A percentile compares a stretch with the other conserved stretches of the same genome.
Conservation (phyloP, 495 filamentous ascomycete species). For the Tuber borchii region DNA sequence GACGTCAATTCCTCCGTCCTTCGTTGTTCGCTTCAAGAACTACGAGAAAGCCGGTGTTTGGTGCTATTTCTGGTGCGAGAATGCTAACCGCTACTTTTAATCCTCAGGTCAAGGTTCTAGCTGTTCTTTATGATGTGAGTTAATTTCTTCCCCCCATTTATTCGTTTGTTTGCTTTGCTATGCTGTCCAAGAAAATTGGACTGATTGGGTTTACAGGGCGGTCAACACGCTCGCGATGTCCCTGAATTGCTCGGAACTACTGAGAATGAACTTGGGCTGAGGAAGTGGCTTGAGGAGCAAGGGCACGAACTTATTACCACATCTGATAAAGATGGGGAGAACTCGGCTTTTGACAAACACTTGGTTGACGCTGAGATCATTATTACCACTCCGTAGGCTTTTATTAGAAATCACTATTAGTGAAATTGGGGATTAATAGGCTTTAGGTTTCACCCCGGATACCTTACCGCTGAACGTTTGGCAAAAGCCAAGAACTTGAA, state of each 20-base stretch:
- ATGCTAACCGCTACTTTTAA: conserved; percentile 45
- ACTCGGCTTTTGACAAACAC: conserved; percentile 90
- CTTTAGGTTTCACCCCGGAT: conserved; percentile 90
- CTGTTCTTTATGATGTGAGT: conserved; percentile 71
- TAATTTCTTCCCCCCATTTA: not conserved
- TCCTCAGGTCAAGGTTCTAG: conserved; percentile 65
- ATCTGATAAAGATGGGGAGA: conserved; percentile 90
- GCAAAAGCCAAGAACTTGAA: conserved; percentile 98
- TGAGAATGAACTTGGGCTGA: conserved; percentile 93
- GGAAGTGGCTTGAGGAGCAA: conserved; percentile 92
- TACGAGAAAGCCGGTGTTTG: conserved; percentile 40
- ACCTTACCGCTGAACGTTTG: conserved; percentile 92
- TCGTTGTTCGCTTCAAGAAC: conserved; percentile 48
- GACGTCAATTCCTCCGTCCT: conserved; percentile 48
- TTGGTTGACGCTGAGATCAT: conserved; percentile 95
- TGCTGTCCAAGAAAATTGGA: conserved; percentile 1
- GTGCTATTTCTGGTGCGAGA: conserved; percentile 45
- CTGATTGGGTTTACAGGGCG: conserved; percentile 49
- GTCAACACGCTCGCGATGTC: conserved; percentile 65
- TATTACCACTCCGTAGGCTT: conserved; percentile 90
- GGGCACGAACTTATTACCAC: conserved; percentile 96
- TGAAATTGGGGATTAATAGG: conserved; percentile 4
- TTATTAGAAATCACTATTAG: not conserved
- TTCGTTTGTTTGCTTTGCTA: not conserved
- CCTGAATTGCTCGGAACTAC: conserved; percentile 85